Evolutionary conservation across 352 stramenopile species (phyloP).

Genomic region (Hyaloperonospora brassicae): DNA sequence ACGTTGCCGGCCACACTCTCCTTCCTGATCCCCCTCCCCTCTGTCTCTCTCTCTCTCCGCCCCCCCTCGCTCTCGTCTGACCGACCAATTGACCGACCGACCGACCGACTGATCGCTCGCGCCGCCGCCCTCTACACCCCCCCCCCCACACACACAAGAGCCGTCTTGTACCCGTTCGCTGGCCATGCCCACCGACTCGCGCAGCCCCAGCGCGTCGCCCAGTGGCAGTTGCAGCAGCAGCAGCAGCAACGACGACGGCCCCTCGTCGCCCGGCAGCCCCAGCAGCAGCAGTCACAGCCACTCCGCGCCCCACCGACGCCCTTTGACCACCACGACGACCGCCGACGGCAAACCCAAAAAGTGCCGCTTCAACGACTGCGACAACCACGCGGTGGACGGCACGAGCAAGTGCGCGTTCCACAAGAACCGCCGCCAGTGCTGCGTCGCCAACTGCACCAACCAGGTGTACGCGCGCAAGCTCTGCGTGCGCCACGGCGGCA

Average conservation of each 20-base stretch:
- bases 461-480: constrained; percentile 78
- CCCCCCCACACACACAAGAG: not conserved
- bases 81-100: too few relatives aligned
- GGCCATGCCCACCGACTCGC: constrained; percentile 25
- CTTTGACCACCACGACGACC: constrained; percentile 7
- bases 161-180: not conserved
- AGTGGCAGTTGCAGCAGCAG: constrained; percentile 5
- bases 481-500: constrained; percentile 72
- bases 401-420: constrained; percentile 76
- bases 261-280: too few relatives aligned
- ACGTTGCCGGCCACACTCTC: too few relatives aligned
- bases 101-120: too few relatives aligned
- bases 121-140: too few relatives aligned
- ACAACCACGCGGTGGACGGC: constrained; percentile 60
- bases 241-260: not conserved
- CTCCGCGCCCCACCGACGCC: constrained; percentile 12
- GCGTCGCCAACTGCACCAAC: constrained; percentile 75
- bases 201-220: constrained; percentile 26
- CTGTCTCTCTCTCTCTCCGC: too few relatives aligned
- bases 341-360: constrained; percentile 39
- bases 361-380: constrained; percentile 78
- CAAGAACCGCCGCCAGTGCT: constrained; percentile 77
- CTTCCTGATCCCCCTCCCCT: too few relatives aligned
- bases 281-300: constrained; percentile 17
- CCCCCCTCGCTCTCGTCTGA: too few relatives aligned